Base-by-base conservation (phyloP, 164 flowering plant genomes). In the Cinnamomum chago region DNA sequence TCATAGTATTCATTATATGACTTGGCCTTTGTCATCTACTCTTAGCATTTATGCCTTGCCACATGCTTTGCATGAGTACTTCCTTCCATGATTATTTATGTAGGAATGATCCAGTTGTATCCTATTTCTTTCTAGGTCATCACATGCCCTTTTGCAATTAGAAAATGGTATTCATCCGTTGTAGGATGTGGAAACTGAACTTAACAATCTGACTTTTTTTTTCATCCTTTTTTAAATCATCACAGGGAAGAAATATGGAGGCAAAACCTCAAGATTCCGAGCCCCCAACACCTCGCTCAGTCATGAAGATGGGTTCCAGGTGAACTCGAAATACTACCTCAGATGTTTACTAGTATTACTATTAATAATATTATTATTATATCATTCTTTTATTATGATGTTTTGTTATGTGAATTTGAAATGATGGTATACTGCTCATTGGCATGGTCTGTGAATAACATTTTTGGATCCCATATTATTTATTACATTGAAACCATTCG, bases 211-310 rank as follows among this genome's bases (percentile, higher is more conserved):
- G 22, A 68, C 6, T 18, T 62, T 58, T 6, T 35, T 73, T 55
- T 22, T 62, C 62, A 60, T 70, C 62, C 22, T 6, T 70, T 22
- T 73, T 30, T 51, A 73, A 55, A 33, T 76, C 27, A 64, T 83
- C 79, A 65, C 89, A 94, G 98, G 98, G 92, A 74, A 93, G 84
- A 85, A 88, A 85, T 82, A 83, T 81, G 78, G 91, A 92, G 72
- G 74, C 81, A 55, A 94, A 86, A 79, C 76, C 80, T 74, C 92
- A 85, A 71, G 94, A 90, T 50, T 83, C 83, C 67, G 97, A 92
- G 81, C 91, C 97, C 76, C 86, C 89, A 75, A 88, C 94, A 13
- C 58, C 68, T 73, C 92, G 81, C 73, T 87, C 92, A 35, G 76
- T 84, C 50, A 69, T 81, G 47, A 94, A 88, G 83, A 86, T 89